Base-by-base conservation (phyloP, 345 rosid genomes). In the Murraya koenigii region DNA sequence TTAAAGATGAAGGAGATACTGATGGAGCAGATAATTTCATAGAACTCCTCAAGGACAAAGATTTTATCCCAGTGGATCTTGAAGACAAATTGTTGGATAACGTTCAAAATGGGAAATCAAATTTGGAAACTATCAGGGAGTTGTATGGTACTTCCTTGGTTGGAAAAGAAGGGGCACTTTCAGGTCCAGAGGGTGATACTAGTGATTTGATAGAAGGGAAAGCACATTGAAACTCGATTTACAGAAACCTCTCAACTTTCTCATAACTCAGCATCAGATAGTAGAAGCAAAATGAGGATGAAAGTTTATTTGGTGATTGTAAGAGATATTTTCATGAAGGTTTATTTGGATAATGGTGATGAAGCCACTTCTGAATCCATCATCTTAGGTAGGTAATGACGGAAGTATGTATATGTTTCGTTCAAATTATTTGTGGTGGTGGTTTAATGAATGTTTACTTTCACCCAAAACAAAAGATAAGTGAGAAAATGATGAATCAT, bases 1-100 rank as follows among this genome's bases (percentile, higher is more conserved):
- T 85, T 32, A 82, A 79, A 74, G 83, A 28, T 32, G 64, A 63
- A 14, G 78, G 77, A 22, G 79, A 75, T 23, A 7, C 35, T 4
- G 80, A 77, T 70, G 77, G 69, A 70, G 79, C 71, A 4, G 64
- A 58, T 67, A 77, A 79, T 56, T 82, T 85, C 4, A 30, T 86
- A 9, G 47, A 67, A 49, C 56, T 80, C 30, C 85, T 77, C 0
- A 7, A 59, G 66, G 75, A 76, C 30, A 71, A 71, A 67, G 65
- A 49, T 66, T 47, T 80, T 47, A 66, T 83, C 58, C 76, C 86
- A 0, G 23, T 1, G 7, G 84, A 58, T n/a, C 26, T 81, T 47
- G 74, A 54, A 39, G 60, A 77, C 22, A 61, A 41, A 58, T 76
- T 78, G 59, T 68, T 84, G 86, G 49, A 63, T 47, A 66, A 25